Evolutionary conservation across 2,329 filamentous ascomycete species (phyloP), one percentile per base, ranked within the genome.

Genomic region (Trichoderma simmonsii): DNA sequence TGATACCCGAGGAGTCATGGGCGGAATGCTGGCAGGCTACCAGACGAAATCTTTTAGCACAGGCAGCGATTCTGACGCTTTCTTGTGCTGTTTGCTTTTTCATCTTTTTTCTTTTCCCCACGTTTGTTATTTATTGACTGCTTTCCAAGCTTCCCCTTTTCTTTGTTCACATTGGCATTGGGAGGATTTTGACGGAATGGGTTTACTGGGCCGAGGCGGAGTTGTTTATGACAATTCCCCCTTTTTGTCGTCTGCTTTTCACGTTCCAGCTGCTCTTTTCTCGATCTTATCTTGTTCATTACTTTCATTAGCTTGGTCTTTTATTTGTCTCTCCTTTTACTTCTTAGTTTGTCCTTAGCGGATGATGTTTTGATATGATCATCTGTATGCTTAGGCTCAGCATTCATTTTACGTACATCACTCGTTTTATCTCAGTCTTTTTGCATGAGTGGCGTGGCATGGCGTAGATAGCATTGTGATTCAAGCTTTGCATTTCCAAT

Each of bases 1-100:
- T 75, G 79, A 80, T 80, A 80, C 79, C 79, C 78, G 73, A 74
- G 73, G 62, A 75, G 73, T 76, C 75, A 77, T 73, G 74, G 72
- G n/a, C 74, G 73, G 70, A 59, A 21, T 48, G 66, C 73, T 72
- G 73, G 59, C 59, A 36, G 34, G 63, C 65, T 64, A 64, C 65
- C 51, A 59, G 59, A 69, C 59, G 48, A 43, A 39, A 30, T 59
- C 32, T 67, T 57, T 57, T 67, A 54, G 51, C 28, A 59, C 34
- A 34, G 51, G 18, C 51, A 39, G 64, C 64, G 64, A 59, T 30
- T 67, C 64, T 43, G 21, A 39, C 12, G 62, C 62, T 67, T 11
- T 24, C 26, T n/a, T 43, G 9, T 43, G 26, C 24, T n/a, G 39
- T 18, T 30, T 30, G 59, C 24, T 32, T 18, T 59, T 24, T 48